These are phyloP conservation scores for Euclidium syriacum DNA, from an alignment of 345 rosid genomes.

Conservation along the genomic window DNA sequence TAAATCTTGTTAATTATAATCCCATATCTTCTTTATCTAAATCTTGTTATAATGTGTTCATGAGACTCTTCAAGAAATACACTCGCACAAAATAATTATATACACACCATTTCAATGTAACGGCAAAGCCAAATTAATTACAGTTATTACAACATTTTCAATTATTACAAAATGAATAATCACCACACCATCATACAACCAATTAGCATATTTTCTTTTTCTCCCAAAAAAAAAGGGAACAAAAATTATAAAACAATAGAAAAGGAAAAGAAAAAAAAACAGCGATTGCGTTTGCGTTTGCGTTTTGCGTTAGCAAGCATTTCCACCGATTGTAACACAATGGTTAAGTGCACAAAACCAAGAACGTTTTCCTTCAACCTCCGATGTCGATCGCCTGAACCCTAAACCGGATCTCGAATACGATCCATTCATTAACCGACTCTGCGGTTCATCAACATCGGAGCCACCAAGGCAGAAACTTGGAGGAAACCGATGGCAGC, in stretches of 20 bases:
- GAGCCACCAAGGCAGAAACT: constrained; percentile 70
- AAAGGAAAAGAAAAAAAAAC: neutral
- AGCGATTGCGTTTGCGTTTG: neutral
- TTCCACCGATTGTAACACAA: constrained; percentile 49
- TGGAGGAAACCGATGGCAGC: constrained; percentile 66
- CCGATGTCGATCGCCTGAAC: constrained; percentile 44
- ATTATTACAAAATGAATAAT: constrained; percentile 23
- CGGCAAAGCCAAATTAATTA: constrained; percentile 11
- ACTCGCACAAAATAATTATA: neutral
- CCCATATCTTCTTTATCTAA: neutral
- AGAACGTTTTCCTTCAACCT: constrained; percentile 46
- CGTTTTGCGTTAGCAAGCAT: constrained; percentile 44
- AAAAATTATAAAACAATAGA: neutral
- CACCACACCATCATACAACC: constrained; percentile 16
- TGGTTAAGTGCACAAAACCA: constrained; percentile 80
- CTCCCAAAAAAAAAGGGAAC: constrained; percentile 8
- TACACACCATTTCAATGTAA: neutral
- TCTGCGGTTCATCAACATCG: constrained; percentile 44
- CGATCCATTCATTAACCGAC: constrained; percentile 38
- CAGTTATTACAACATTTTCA: constrained; percentile 1
- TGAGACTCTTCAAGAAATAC: neutral
- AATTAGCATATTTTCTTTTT: constrained; percentile 9
- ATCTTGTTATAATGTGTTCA: neutral
- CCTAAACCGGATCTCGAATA: constrained; percentile 44
- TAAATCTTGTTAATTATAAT: neutral